Conservation (phyloP, 139 green algal genomes). For the Haematococcus lacustris region DNA sequence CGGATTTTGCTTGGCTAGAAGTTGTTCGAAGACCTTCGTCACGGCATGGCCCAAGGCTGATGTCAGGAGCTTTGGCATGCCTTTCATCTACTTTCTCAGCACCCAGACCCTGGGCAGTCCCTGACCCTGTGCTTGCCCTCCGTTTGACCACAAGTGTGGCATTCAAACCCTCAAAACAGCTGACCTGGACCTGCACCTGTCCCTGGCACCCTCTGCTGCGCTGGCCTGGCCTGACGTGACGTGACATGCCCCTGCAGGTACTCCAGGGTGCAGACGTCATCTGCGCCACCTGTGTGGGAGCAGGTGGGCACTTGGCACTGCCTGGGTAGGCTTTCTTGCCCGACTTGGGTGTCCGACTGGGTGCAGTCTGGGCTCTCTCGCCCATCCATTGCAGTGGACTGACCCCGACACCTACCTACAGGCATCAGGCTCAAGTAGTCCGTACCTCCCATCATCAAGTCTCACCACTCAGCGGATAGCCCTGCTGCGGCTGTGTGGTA, state of each 20-base stretch:
- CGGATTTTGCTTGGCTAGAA: background rate
- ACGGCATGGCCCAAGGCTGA: background rate
- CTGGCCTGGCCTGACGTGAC: background rate
- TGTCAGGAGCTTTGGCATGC: background rate
- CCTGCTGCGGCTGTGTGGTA: no score
- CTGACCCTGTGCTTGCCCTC: background rate
- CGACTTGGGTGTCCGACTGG: no score
- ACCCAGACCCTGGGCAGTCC: background rate
- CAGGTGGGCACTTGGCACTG: conserved; percentile 13
- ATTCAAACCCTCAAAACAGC: background rate
- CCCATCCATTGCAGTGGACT: no score
- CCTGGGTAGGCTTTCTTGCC: no score
- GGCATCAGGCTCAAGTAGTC: no score
- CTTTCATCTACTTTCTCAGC: background rate
- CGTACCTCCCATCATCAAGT: no score
- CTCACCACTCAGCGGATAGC: no score
- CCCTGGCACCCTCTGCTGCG: background rate
- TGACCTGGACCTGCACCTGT: background rate
- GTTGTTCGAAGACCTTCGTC: background rate
- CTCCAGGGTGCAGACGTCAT: conserved; percentile 27
- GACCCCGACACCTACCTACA: no score
- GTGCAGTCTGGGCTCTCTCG: background rate
- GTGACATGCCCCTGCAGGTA: conserved; percentile 3
- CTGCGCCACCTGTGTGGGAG: conserved; percentile 27
- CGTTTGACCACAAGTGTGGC: background rate